Evolutionary conservation across 2,329 filamentous ascomycete species (phyloP).

Genomic region (Apiospora pterosperma): DNA sequence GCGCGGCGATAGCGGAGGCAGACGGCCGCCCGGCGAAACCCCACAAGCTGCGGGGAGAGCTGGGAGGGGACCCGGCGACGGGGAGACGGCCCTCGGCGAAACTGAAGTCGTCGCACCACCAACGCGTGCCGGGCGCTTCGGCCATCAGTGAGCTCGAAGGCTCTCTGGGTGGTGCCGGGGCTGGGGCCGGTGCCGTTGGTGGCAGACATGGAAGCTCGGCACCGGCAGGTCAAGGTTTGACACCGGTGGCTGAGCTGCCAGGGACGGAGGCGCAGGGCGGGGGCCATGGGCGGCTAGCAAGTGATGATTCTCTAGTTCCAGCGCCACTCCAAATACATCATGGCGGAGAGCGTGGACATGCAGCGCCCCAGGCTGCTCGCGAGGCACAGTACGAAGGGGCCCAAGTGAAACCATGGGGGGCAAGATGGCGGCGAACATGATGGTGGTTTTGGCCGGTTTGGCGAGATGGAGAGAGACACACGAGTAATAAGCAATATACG

Average conservation of each 20-base stretch:
- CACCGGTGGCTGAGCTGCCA: background rate
- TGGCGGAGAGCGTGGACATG: background rate
- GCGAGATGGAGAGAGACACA: background rate
- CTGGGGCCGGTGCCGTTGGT: background rate
- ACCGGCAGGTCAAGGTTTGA: background rate
- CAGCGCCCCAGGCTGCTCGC: background rate
- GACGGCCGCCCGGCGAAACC: conserved; percentile 11
- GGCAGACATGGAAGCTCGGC: background rate
- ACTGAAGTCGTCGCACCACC: background rate
- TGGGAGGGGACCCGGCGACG: conserved; percentile 1
- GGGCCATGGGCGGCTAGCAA: background rate
- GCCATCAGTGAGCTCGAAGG: conserved; percentile 3
- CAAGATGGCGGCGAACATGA: background rate
- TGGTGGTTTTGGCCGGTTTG: background rate
- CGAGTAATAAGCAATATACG: background rate
- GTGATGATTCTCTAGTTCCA: background rate
- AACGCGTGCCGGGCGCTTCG: background rate
- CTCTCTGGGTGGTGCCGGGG: background rate
- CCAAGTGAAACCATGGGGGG: background rate
- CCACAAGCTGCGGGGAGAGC: conserved; percentile 6
- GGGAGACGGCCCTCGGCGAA: background rate
- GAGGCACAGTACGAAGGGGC: background rate
- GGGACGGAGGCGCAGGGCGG: background rate
- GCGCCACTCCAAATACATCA: background rate
- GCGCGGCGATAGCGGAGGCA: conserved; percentile 9